These are phyloP conservation scores for Dactylis glomerata DNA, from an alignment of 176 grass and related monocot species.

Conservation along the genomic window DNA sequence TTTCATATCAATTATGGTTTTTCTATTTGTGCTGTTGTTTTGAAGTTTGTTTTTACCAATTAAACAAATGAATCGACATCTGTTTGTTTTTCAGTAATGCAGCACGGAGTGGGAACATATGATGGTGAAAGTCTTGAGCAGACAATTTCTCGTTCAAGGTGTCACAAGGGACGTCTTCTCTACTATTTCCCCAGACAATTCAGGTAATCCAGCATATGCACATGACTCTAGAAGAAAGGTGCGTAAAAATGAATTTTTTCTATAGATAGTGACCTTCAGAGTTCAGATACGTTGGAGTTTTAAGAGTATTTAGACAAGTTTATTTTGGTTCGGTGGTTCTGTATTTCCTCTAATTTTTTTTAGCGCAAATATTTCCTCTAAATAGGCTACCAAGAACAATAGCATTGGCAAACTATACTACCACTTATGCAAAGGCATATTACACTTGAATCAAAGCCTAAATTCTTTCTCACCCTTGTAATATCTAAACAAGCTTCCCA, in stretches of 20 bases:
- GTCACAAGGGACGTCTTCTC: conserved; percentile 91
- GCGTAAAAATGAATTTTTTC: conserved; percentile 2
- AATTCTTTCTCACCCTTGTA: neutral
- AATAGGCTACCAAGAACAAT: neutral
- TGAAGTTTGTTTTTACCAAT: conserved; percentile 7
- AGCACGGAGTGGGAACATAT: conserved; percentile 34
- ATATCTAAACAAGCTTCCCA: neutral
- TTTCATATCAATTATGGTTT: neutral
- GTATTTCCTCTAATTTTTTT: neutral
- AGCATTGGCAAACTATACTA: neutral
- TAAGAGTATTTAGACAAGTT: neutral
- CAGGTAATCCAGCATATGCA: conserved; percentile 40
- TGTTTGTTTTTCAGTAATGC: conserved; percentile 36
- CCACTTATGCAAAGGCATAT: neutral
- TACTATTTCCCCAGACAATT: conserved; percentile 78
- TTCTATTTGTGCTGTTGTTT: neutral
- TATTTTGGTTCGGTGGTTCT: neutral
- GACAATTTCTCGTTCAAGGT: conserved; percentile 70
- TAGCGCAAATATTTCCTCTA: neutral
- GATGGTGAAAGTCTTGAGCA: conserved; percentile 66
- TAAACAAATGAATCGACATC: neutral
- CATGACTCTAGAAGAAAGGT: neutral
- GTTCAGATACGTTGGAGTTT: neutral
- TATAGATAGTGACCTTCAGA: neutral
- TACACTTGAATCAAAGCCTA: neutral